Conservation (phyloP, 495 filamentous ascomycete genomes). For the Neurospora pannonica region DNA sequence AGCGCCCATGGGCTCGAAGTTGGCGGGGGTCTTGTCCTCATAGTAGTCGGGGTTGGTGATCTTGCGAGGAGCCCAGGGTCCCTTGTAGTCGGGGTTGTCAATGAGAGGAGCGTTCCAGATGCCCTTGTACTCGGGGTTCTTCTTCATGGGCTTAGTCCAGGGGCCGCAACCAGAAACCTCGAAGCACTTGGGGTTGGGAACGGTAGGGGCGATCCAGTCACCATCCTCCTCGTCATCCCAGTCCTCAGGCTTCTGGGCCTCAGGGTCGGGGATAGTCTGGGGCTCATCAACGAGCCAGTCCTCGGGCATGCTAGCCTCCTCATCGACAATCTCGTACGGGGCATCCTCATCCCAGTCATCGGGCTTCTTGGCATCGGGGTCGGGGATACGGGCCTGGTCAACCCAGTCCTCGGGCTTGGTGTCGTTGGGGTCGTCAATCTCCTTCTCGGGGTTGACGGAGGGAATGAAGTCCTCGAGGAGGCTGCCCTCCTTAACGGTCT, state of each 20-base stretch:
- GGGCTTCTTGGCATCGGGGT: conserved; percentile 92
- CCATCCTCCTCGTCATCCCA: conserved; percentile 99
- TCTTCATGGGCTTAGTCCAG: conserved; percentile 87
- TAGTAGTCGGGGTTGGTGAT: conserved; percentile 95
- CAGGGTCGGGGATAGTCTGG: conserved; percentile 78
- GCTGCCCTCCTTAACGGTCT: conserved; percentile 74
- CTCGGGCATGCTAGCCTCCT: conserved; percentile 82
- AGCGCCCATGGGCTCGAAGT: conserved; percentile 97
- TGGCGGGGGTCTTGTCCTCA: conserved; percentile 93
- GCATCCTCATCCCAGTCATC: conserved; percentile 99
- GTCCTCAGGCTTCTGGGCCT: conserved; percentile 97
- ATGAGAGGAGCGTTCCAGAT: conserved; percentile 92
- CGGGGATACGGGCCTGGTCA: conserved; percentile 79
- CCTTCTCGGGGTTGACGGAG: conserved; percentile 85
- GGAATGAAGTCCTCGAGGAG: conserved; percentile 93
- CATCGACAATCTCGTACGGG: conserved; percentile 88
- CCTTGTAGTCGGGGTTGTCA: conserved; percentile 99
- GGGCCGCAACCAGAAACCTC: conserved; percentile 90
- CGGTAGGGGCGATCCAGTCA: conserved; percentile 91
- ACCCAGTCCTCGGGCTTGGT: conserved; percentile 94
- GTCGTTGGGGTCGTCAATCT: conserved; percentile 96
- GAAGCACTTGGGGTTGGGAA: conserved; percentile 91
- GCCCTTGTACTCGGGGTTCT: conserved; percentile 98
- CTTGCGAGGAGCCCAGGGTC: conserved; percentile 87
- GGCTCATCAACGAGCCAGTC: conserved; percentile 97